Percentiles rank a stretch among this genome's conserved stretches.
phyloP scores from a whole-genome alignment of 1,139 yeast species.

The Entelexis paramagnoliae region DNA sequence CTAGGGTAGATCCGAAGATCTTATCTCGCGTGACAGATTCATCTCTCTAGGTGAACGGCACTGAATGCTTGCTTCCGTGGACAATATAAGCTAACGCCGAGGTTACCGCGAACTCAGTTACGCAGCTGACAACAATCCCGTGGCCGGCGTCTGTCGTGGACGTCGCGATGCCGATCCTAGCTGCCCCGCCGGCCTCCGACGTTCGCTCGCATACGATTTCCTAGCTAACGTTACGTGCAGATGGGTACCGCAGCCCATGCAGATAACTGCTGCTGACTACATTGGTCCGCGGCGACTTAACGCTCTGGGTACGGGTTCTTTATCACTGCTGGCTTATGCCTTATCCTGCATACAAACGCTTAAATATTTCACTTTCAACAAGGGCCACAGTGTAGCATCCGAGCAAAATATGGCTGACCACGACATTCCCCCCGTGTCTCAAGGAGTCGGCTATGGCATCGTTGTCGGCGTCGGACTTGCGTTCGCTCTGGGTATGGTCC shows the following conservation, averaged over 20 bases:
- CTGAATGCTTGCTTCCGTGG: neutral
- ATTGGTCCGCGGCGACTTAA: constrained; percentile 1
- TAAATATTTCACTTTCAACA: neutral
- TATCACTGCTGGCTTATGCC: neutral
- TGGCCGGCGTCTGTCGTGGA: too few relatives aligned
- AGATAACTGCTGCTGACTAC: neutral
- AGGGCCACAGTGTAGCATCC: neutral
- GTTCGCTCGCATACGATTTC: neutral
- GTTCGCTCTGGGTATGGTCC: constrained; percentile 70
- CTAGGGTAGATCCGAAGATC: neutral
- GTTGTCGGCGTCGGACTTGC: constrained; percentile 80
- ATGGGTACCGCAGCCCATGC: neutral
- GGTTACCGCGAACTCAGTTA: too few relatives aligned
- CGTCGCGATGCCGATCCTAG: too few relatives aligned
- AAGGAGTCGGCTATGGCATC: constrained; percentile 87
- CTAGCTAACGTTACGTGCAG: neutral
- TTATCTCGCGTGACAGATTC: neutral
- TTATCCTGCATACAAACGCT: neutral
- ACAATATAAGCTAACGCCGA: too few relatives aligned
- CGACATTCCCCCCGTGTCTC: constrained; percentile 35
- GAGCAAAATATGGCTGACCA: constrained; percentile 1
- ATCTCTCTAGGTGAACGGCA: too few relatives aligned
- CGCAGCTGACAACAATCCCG: too few relatives aligned
- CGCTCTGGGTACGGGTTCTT: neutral
- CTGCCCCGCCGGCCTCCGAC: neutral